Base-by-base conservation (phyloP, 176 grass and related monocot genomes). In the Pontederia paniculata region DNA sequence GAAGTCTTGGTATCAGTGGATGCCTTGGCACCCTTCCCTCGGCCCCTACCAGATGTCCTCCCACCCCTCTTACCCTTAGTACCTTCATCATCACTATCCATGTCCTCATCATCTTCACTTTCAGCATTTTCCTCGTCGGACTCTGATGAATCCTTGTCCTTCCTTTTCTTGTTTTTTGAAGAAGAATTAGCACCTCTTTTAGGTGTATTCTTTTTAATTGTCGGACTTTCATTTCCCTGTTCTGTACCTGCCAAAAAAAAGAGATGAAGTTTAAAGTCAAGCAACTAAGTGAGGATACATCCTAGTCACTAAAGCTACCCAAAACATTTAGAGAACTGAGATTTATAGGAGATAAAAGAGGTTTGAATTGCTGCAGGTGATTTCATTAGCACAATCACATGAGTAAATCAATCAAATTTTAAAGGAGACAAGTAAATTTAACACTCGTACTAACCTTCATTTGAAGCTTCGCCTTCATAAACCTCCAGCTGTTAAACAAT, bases 401-500 rank as follows among this genome's bases (percentile, higher is more conserved):
- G n/a, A n/a, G n/a, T n/a, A n/a, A n/a, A n/a, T n/a, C n/a, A n/a
- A n/a, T n/a, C n/a, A n/a, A n/a, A n/a, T n/a, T n/a, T n/a, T n/a
- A n/a, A n/a, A n/a, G n/a, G n/a, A n/a, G n/a, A n/a, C n/a, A n/a
- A n/a, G n/a, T n/a, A n/a, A n/a, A n/a, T n/a, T n/a, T 48, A n/a
- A 17, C 61, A 50, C 18, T 5, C 14, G 64, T 23, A 70, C 69
- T 57, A 65, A 97, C 91, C 86, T 87, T 88, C 67, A 77, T 55
- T 54, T 56, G 74, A 76, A 31, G 68, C 23, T 71, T 75, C 75
- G 22, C 86, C 93, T 21, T 91, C 77, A 75, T 81, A 98, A 62
- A 91, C 77, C 61, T 88, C 86, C 57, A 98, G 74, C 93, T 98
- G 80, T 51, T 52, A 76, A 53, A 70, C 73, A 61, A 73, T 0